Base-by-base conservation (phyloP, 495 filamentous ascomycete genomes). In the Parathielavia appendiculata region DNA sequence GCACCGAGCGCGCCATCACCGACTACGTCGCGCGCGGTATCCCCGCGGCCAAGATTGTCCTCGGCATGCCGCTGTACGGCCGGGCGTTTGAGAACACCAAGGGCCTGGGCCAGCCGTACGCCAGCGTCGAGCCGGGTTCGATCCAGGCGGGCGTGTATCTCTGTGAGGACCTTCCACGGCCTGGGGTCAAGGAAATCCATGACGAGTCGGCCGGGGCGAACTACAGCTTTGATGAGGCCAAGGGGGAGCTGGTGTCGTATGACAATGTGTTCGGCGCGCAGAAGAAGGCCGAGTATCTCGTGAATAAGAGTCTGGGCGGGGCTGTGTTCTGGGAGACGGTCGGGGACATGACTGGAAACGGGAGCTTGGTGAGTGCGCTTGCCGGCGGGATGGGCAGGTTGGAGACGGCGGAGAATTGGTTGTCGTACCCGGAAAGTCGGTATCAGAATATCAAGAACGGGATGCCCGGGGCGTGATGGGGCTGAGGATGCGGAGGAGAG, bases 241-340 rank as follows among this genome's bases (percentile, higher is more conserved):
- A 71, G 10, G 69, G 73, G 51, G 81, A 85, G 61, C 79, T 95
- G 73, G 73, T 96, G n/a, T 82, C 80, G 57, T 96, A 90, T 68
- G 91, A 96, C 60, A 87, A 78, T 7, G 75, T 82, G 0, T 70
- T 71, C 10, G 81, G 85, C 52, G 84, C 82, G 0, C 64, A 67
- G 43, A 50, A 65, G 53, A 96, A 96, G 75, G 81, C 79, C 1
- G 67, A 73, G 47, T 96, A 87, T 64, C 79, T 96, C 50, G 69
- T 73, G 60, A 56, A 75, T 14, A 78, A 76, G 50, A 79, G 82
- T 8, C 77, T 96, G 9, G 90, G 88, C 4, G 90, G 92, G 13
- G 85, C 80, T 0, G 92, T 96, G 83, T 96, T 89, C 81, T 97
- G 92, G 91, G 91, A 96, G 73, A 84, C 82, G 23, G 88, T 83